Conservation (phyloP, 108 stramenopile species). For the Fragilaria crotonensis region DNA sequence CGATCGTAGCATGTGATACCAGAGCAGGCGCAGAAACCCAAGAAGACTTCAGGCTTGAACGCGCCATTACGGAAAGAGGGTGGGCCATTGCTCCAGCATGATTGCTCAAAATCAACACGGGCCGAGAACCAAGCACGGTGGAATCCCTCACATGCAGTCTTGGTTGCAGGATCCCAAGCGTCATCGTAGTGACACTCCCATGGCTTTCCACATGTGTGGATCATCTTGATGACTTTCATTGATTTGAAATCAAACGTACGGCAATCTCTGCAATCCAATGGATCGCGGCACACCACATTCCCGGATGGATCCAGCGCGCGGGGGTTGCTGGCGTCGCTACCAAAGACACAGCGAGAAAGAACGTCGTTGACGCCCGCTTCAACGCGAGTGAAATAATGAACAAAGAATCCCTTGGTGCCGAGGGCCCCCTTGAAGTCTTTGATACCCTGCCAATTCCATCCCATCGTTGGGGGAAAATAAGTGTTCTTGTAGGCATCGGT, state of each 20-base stretch:
- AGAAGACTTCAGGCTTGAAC: background rate
- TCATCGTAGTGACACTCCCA: slow-evolving; percentile 4
- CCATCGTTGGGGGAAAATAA: background rate
- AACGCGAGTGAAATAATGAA: background rate
- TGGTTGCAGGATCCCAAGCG: background rate
- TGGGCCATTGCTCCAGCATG: background rate
- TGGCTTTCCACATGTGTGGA: slow-evolving; percentile 1
- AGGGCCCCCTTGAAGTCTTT: background rate
- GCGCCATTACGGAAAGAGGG: background rate
- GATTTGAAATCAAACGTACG: background rate
- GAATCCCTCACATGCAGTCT: background rate
- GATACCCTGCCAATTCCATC: slow-evolving; percentile 1
- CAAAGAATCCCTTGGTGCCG: background rate
- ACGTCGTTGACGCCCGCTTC: background rate
- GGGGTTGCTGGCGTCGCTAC: background rate
- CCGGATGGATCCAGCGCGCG: background rate
- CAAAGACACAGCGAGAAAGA: background rate
- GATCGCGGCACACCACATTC: background rate
- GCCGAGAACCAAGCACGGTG: background rate
- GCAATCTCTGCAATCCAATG: background rate
- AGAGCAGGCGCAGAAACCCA: background rate
- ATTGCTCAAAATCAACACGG: background rate
- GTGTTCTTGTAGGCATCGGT: background rate
- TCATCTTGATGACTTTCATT: background rate
- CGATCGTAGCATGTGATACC: background rate